Base-by-base conservation (phyloP, 1,284 basidiomycete species). In the Moesziomyces parantarcticus region DNA sequence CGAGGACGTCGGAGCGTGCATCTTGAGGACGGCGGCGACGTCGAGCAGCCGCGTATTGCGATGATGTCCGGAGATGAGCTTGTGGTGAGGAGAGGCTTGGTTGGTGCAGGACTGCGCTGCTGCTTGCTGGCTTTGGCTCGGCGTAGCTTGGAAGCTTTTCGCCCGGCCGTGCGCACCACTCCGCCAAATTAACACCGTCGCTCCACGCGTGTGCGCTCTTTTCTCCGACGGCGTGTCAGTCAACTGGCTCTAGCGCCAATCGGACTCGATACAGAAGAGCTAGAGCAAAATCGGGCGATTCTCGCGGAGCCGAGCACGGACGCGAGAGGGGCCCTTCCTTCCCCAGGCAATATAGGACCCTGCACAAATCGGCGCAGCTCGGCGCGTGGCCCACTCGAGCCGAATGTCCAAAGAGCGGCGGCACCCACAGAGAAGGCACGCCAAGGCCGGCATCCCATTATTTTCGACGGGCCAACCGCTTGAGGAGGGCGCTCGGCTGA, bases 1-100 rank as follows among this genome's bases (percentile, higher is more conserved):
- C 51, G 51, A 51, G 32, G 59, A 49, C 55, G 58, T 36, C 48
- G 41, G 45, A 46, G 65, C 43, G 36, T 40, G 53, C 59, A 68
- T 22, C 48, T 58, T 62, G 50, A 44, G 51, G 41, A 29, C 18
- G 36, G 36, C 36, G 36, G 18, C 36, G 18, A 39, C 16, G 36
- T 39, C 36, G 36, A 39, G 36, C 36, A 39, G 36, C 36, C 36
- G 36, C 36, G 36, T 39, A 11, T 21, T 41, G 25, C 25, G 23
- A n/a, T 34, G n/a, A 36, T 41, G 43, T 26, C 11, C 29, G 45
- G 14, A 18, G 25, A 25, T 32, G 47, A 40, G 49, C 25, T n/a
- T 13, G 18, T 18, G 40, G 22, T 25, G n/a, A 22, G 29, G n/a
- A 14, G n/a, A 23, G 43, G 5, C 18, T 21, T 25, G 50, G 29